Conservation (phyloP, 768 basidiomycete species). For the Astraeus odoratus region DNA sequence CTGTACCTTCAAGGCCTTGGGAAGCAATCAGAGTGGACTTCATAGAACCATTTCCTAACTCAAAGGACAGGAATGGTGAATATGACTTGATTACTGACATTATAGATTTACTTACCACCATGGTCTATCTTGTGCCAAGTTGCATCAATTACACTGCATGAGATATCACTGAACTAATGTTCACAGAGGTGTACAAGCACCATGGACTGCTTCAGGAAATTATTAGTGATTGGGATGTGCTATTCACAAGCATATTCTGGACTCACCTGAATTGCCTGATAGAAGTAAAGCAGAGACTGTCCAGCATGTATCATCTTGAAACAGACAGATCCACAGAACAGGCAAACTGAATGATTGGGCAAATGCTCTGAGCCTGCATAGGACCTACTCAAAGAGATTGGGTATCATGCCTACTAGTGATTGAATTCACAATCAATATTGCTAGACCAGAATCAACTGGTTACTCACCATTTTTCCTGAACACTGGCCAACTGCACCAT, state of each 20-base stretch:
- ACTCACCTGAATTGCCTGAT: slow-evolving; percentile 7
- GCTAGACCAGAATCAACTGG: slow-evolving; percentile 28
- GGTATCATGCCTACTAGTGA: slow-evolving; percentile 20
- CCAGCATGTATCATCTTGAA: slow-evolving; percentile 5
- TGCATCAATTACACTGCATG: slow-evolving; percentile 1
- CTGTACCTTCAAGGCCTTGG: slow-evolving; percentile 27
- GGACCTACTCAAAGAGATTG: slow-evolving; percentile 4
- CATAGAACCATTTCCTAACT: slow-evolving; percentile 19
- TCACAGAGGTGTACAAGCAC: slow-evolving; percentile 17
- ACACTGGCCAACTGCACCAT: slow-evolving; percentile 25
- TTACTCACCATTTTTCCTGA: slow-evolving; percentile 30
- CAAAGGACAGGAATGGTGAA: slow-evolving; percentile 9
- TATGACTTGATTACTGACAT: slow-evolving; percentile 21
- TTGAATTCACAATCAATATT: slow-evolving; percentile 33
- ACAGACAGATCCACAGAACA: not conserved
- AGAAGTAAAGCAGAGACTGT: slow-evolving; percentile 9
- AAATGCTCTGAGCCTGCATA: not conserved
- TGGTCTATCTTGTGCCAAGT: slow-evolving; percentile 20
- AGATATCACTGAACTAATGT: slow-evolving; percentile 9
- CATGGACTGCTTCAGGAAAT: slow-evolving; percentile 26
- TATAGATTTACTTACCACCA: slow-evolving; percentile 17
- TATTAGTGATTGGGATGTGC: slow-evolving; percentile 21
- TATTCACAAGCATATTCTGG: slow-evolving; percentile 26
- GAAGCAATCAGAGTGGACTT: slow-evolving; percentile 36
- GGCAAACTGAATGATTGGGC: not conserved